Conservation (phyloP, 176 grass and related monocot genomes). For the Otatea glauca region DNA sequence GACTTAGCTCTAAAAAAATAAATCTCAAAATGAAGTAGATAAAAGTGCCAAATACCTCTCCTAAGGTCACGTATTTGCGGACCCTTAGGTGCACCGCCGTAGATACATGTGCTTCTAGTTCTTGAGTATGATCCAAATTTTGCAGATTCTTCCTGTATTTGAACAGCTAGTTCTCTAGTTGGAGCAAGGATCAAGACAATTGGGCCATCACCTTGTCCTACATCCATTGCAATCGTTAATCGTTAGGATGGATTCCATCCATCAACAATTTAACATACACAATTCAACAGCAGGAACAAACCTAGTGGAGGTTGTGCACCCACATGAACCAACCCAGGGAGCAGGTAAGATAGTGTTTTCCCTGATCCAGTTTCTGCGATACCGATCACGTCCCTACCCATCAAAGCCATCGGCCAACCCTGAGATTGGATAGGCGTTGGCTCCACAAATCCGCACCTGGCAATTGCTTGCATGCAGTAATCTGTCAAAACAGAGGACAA, state of each 20-base stretch:
- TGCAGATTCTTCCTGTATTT: slow-evolving; percentile 90
- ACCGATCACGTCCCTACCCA: slow-evolving; percentile 92
- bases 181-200: slow-evolving; percentile 90
- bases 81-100: slow-evolving; percentile 93
- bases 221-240: slow-evolving; percentile 32
- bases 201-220: slow-evolving; percentile 86
- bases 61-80: slow-evolving; percentile 91
- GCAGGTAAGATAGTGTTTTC: slow-evolving; percentile 87
- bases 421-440: slow-evolving; percentile 95
- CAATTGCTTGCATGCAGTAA: slow-evolving; percentile 80
- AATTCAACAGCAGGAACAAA: slow-evolving; percentile 48
- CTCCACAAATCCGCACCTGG: slow-evolving; percentile 77
- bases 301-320: slow-evolving; percentile 85
- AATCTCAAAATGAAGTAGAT: background rate
- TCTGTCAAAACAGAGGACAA: slow-evolving; percentile 46
- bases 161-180: slow-evolving; percentile 93
- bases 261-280: background rate
- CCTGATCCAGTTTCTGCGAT: slow-evolving; percentile 97
- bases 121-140: slow-evolving; percentile 87
- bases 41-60: slow-evolving; percentile 63
- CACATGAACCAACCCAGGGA: slow-evolving; percentile 90
- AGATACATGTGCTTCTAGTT: slow-evolving; percentile 84
- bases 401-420: slow-evolving; percentile 97
- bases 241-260: background rate
- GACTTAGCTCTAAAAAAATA: background rate